A percentile compares a stretch with the other conserved stretches of the same genome.
These are phyloP conservation scores for Hymenotorrendiella dingleyae DNA, from an alignment of 2,329 filamentous ascomycete genomes.

Conservation along the genomic window DNA sequence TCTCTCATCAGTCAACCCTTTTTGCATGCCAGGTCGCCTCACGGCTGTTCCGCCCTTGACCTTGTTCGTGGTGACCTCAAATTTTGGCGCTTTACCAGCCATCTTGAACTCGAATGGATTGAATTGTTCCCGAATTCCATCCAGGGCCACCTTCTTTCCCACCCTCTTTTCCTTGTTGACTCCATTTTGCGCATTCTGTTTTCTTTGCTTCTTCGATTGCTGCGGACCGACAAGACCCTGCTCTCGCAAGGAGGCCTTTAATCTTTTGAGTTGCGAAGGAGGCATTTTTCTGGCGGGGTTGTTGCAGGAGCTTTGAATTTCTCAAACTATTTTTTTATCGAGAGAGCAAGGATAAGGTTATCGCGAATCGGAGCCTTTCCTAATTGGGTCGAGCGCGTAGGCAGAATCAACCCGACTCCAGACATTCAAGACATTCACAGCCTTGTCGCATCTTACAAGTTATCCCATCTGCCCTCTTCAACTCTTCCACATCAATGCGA, in stretches of 20 bases:
- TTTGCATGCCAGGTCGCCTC: conserved; percentile 76
- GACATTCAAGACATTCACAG: not conserved
- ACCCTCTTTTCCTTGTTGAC: conserved; percentile 66
- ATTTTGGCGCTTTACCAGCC: conserved; percentile 71
- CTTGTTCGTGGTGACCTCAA: conserved; percentile 69
- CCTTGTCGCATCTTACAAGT: conserved; percentile 1
- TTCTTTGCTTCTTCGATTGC: conserved; percentile 91
- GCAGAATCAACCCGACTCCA: conserved; percentile 14
- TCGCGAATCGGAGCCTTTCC: conserved; percentile 19
- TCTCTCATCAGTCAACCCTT: conserved; percentile 79
- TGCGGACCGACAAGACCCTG: conserved; percentile 87
- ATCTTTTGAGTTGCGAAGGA: conserved; percentile 90
- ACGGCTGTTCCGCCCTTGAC: conserved; percentile 52
- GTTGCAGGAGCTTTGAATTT: conserved; percentile 4
- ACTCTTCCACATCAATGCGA: not conserved
- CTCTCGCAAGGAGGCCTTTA: conserved; percentile 85
- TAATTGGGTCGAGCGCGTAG: not conserved
- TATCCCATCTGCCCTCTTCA: no score
- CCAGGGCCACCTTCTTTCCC: conserved; percentile 70
- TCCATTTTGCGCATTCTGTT: conserved; percentile 62
- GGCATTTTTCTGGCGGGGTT: conserved; percentile 60
- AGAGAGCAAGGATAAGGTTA: conserved; percentile 4
- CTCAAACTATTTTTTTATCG: conserved; percentile 13
- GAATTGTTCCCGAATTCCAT: conserved; percentile 88
- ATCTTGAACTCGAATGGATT: conserved; percentile 96